phyloP scores from a whole-genome alignment of 2,329 filamentous ascomycete genomes.

The Clathrospora elynae region DNA sequence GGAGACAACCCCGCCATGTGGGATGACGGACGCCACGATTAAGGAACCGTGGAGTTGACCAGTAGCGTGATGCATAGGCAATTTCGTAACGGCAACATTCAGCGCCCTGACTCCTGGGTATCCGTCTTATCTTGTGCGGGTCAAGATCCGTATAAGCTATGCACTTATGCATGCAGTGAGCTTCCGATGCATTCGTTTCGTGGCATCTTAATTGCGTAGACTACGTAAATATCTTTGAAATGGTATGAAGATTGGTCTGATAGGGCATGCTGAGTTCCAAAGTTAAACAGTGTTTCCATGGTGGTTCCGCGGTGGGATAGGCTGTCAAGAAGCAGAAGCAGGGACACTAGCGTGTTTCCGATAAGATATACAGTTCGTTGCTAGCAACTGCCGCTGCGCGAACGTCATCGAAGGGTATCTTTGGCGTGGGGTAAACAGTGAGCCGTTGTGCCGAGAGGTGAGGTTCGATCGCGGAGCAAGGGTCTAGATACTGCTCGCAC shows the following conservation, averaged over 20 bases:
- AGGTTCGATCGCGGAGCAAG: conserved; percentile 25
- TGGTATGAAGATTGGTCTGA: conserved; percentile 14
- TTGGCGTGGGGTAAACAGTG: conserved; percentile 26
- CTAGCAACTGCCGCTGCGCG: conserved; percentile 11
- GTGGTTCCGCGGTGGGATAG: conserved; percentile 7
- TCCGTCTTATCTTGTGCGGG: conserved; percentile 37
- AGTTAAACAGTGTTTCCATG: conserved; percentile 1
- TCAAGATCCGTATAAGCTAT: conserved; percentile 12
- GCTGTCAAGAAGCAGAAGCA: conserved; percentile 9
- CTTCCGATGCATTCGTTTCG: conserved; percentile 30
- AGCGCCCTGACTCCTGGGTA: conserved; percentile 18
- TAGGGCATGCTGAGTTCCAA: conserved; percentile 7
- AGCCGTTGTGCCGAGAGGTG: conserved; percentile 17
- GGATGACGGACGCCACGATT: conserved; percentile 27
- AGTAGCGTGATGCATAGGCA: conserved; percentile 22
- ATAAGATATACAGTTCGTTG: conserved; percentile 4
- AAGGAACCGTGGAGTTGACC: conserved; percentile 17
- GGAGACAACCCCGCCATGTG: conserved; percentile 34
- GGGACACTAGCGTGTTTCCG: neutral
- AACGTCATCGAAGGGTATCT: conserved; percentile 11
- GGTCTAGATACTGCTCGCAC: conserved; percentile 25
- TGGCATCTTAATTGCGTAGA: conserved; percentile 23
- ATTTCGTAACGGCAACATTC: conserved; percentile 34
- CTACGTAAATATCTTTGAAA: conserved; percentile 20
- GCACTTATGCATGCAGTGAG: conserved; percentile 27